These are phyloP conservation scores for Huntiella bhutanensis DNA, from an alignment of 2,329 filamentous ascomycete species.

Conservation along the genomic window DNA sequence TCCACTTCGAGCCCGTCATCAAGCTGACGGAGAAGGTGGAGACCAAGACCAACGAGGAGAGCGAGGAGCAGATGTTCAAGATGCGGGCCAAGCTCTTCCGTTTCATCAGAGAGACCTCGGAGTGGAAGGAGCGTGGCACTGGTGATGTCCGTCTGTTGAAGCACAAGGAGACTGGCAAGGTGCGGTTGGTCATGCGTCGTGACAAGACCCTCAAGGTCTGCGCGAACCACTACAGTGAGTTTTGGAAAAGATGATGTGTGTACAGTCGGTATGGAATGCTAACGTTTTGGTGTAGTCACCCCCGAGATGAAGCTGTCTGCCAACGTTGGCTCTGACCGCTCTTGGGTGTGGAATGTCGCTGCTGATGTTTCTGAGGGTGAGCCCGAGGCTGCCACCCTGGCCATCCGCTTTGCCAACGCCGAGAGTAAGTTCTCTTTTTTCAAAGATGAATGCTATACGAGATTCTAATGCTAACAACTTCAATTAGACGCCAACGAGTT, in stretches of 20 bases:
- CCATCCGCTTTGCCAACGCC: slow-evolving; percentile 92
- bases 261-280: background rate
- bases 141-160: slow-evolving; percentile 92
- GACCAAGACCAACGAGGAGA: slow-evolving; percentile 94
- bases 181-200: slow-evolving; percentile 89
- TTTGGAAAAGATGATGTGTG: background rate
- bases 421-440: slow-evolving; percentile 50
- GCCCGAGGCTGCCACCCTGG: slow-evolving; percentile 85
- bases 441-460: background rate
- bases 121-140: slow-evolving; percentile 99
- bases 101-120: slow-evolving; percentile 75
- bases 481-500: slow-evolving; percentile 74
- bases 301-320: slow-evolving; percentile 98
- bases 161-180: slow-evolving; percentile 98
- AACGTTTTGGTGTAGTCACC: slow-evolving; percentile 44
- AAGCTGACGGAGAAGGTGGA: slow-evolving; percentile 94
- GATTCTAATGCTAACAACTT: slow-evolving; percentile 15
- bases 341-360: slow-evolving; percentile 97
- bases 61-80: slow-evolving; percentile 95
- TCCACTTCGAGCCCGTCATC: slow-evolving; percentile 94
- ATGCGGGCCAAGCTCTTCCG: slow-evolving; percentile 99
- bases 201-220: slow-evolving; percentile 99
- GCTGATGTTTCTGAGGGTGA: slow-evolving; percentile 97
- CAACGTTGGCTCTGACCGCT: slow-evolving; percentile 94
- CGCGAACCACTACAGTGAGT: slow-evolving; percentile 97